Percentiles rank a stretch among this genome's conserved stretches.
Conservation (phyloP, 2,329 filamentous ascomycete genomes). For the Penicillium freii region DNA sequence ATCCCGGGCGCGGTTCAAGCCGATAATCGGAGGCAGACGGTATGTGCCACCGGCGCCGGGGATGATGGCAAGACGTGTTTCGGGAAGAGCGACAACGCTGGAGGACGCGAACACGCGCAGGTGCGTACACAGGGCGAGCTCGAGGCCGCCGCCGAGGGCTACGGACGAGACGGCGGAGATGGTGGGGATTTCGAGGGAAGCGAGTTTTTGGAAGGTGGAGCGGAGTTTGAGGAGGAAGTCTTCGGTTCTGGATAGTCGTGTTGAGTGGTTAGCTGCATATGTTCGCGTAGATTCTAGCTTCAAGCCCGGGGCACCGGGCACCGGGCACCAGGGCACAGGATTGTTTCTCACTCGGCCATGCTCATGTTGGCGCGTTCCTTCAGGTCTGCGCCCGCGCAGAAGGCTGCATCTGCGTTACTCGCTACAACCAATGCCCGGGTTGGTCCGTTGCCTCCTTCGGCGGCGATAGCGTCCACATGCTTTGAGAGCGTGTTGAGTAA, state of each 20-base stretch:
- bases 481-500: constrained; percentile 69
- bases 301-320: background rate
- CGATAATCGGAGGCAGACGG: constrained; percentile 78
- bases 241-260: constrained; percentile 60
- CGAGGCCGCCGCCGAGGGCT: constrained; percentile 89
- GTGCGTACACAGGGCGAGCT: constrained; percentile 84
- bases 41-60: constrained; percentile 92
- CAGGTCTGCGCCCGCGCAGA: constrained; percentile 92
- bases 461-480: constrained; percentile 70
- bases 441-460: constrained; percentile 54
- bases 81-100: constrained; percentile 77
- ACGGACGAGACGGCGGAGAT: constrained; percentile 82
- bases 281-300: background rate
- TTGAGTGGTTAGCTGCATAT: constrained; percentile 1
- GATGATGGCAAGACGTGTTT: constrained; percentile 90
- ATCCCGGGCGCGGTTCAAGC: constrained; percentile 77
- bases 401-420: constrained; percentile 79
- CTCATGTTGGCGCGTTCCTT: constrained; percentile 81
- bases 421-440: constrained; percentile 82
- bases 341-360: constrained; percentile 65
- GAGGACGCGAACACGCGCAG: constrained; percentile 83
- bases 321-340: background rate
- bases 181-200: constrained; percentile 78
- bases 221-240: constrained; percentile 77
- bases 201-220: constrained; percentile 69